Evolutionary conservation across 345 rosid genomes (phyloP), one percentile per base, ranked within the genome.

Genomic region (Crucihimalaya himalaica): DNA sequence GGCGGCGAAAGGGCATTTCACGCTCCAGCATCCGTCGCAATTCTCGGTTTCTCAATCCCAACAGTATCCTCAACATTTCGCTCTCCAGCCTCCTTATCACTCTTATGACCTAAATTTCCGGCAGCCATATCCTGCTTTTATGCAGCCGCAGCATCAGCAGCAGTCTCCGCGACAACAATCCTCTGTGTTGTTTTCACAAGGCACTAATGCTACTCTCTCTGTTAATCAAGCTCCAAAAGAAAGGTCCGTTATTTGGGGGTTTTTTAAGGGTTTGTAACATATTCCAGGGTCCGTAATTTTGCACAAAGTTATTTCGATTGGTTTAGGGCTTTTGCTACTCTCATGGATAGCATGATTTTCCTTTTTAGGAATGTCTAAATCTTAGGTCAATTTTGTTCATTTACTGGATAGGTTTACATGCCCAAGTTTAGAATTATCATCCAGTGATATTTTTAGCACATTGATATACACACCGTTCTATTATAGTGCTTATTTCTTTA

Each of bases 61-160:
- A 3, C 84, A 81, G 21, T 82, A 72, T 59, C 23, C 83, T 75
- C 75, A 84, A 59, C 90, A 81, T 83, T 84, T 86, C 74, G 64
- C 78, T 82, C 78, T 84, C 27, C 89, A 75, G 43, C 81, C 67
- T n/a, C 83, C 73, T 53, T 68, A 73, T 29, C 87, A 72, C 66
- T 80, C 89, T 21, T 92, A 88, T 35, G 89, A 88, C 72, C 86
- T 89, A 27, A 89, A 88, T 84, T 92, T 92, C 82, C 83, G 84
- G 23, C 91, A 89, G 75, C 82, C 84, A 0, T 87, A 71, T 25
- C 83, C 83, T 11, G 45, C 76, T 37, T 74, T 71, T 46, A 75
- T 37, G 39, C 77, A 79, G 48, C 83, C 63, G 53, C 75, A 50
- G 1, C 67, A 63, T 68, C 69, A 21, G 20, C 75, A 35, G 34